These are phyloP conservation scores for Coemansia asiatica DNA, from an alignment of 192 early-diverging fungal genomes.

Conservation along the genomic window DNA sequence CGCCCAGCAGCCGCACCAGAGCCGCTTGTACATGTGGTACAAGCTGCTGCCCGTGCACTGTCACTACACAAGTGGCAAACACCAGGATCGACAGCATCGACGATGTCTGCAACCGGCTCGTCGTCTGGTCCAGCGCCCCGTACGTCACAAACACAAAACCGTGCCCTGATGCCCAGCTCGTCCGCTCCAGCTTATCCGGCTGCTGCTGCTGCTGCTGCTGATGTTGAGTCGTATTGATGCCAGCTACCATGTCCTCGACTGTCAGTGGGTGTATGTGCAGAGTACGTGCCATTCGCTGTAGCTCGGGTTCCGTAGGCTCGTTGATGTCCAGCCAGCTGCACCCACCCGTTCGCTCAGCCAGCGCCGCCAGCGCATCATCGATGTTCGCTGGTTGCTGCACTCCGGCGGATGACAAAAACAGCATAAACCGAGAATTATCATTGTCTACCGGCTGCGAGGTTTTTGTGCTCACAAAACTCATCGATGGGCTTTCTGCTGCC, in stretches of 20 bases:
- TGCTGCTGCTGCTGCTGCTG: no score
- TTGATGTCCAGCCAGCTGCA: conserved; percentile 67
- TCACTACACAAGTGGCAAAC: background rate
- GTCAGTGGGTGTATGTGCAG: conserved; percentile 88
- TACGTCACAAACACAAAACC: no score
- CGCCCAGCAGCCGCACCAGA: conserved; percentile 5
- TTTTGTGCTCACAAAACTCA: no score
- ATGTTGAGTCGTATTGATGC: no score
- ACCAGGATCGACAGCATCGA: conserved; percentile 12
- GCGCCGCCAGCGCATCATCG: background rate
- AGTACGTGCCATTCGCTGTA: conserved; percentile 56
- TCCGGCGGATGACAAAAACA: background rate
- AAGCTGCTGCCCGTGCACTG: conserved; percentile 4
- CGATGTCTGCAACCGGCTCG: no score
- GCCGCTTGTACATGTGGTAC: background rate
- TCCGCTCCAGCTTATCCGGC: conserved; percentile 24
- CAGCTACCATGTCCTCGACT: conserved; percentile 81
- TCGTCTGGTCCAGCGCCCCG: no score
- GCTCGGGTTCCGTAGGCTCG: conserved; percentile 63
- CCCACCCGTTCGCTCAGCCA: background rate
- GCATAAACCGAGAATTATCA: background rate
- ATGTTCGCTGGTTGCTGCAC: background rate
- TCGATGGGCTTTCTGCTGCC: no score
- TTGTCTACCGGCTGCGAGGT: background rate
- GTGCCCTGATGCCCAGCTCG: no score